Evolutionary conservation across 2,329 filamentous ascomycete genomes (phyloP), one percentile per base, ranked within the genome.

Genomic region (Plenodomus lindquistii): DNA sequence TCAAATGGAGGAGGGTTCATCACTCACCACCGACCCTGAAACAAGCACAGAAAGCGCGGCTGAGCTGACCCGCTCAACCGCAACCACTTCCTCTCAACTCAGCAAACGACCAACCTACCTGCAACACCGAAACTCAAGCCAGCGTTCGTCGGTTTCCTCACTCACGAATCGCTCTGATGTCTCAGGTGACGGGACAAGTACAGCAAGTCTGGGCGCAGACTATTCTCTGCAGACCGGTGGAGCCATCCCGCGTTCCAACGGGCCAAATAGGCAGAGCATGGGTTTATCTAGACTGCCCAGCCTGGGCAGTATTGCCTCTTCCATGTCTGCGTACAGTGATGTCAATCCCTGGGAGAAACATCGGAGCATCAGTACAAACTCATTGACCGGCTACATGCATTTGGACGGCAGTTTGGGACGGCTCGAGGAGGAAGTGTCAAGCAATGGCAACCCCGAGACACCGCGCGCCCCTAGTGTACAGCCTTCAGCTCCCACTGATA

Each of bases 261-360:
- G 56, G 37, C 65, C 62, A 35, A 60, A 76, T 65, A 61, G 75
- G 63, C 61, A 76, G 70, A 83, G 80, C 67, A 79, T 82, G 51
- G 74, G 76, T 2, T 77, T 96, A 45, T 85, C 87, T 17, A 82
- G 93, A 19, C 83, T 91, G 10, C 86, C 92, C 52, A 97, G 92
- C 73, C 81, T 97, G 50, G 91, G 91, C 18, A 97, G 93, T 69
- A 91, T 96, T 75, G 88, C 85, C 2, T 96, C 91, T 4, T 89
- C 87, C 1, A 75, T 85, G 22, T 83, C 82, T 18, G 78, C 75
- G 57, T 74, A 81, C 59, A 77, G 81, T 62, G 77, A 77, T 36
- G 62, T 72, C 40, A 68, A 69, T 37, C 70, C 68, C 35, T 60
- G 60, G 77, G 52, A 77, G 71, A 56, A 75, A 70, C 57, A 74